Base-by-base conservation (phyloP, 768 basidiomycete species). In the Russula foetens region DNA sequence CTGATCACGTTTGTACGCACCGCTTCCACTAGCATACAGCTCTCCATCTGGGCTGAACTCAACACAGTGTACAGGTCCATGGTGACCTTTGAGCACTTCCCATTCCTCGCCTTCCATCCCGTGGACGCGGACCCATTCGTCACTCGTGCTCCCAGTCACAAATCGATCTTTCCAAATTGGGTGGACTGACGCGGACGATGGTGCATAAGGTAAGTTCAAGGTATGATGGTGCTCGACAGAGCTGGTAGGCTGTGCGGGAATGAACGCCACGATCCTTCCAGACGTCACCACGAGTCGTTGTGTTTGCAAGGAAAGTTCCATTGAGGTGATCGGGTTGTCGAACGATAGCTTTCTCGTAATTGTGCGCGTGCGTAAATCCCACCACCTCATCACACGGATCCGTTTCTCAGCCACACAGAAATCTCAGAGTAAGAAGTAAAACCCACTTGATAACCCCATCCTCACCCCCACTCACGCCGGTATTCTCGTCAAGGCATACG, bases 41-140 rank as follows among this genome's bases (percentile, higher is more conserved):
- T 98, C 97, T 24, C 96, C 96, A 71, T 98, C 96, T 0, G 96
- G 96, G 69, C 89, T 92, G 73, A 87, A 96, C 68, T 90, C 88
- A 49, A 96, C 88, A 56, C 90, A 92, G 68, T 96, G 93, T 19
- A 98, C 95, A 21, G 96, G 95, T 24, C 96, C 97, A 70, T 98
- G 97, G 69, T 98, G 97, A 4, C 96, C 96, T 73, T 97, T 96
- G 59, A 94, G 80, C 31, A 97, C 82, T 59, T 98, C 96, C 64
- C 82, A 75, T 75, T 99, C 95, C 71, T 88, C 85, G 2, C 96
- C 97, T 33, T 88, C 83, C 69, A 95, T 84, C 17, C 88, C 88
- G 71, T 98, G 93, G 31, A 98, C 84, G 38, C 96, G 81, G 47
- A 99, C 94, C 97, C 97, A 98, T 68, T 98, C 94, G 72, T 99